phyloP scores from a whole-genome alignment of 768 basidiomycete genomes.

The Lyophyllum semitale region DNA sequence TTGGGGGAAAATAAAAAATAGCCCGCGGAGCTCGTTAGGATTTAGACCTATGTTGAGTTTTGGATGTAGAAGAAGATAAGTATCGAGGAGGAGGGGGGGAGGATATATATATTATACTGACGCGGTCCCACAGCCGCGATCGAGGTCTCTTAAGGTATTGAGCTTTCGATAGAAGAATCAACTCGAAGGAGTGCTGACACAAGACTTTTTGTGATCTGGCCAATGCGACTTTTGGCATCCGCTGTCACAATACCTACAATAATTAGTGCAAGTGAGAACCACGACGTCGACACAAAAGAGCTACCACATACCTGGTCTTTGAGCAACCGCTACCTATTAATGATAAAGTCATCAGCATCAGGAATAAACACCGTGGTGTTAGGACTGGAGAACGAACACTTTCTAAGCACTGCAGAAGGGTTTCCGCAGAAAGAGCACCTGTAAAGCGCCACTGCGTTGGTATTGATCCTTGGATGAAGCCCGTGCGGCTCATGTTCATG shows the following conservation, averaged over 20 bases:
- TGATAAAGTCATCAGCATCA: not conserved
- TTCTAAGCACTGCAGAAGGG: conserved; percentile 57
- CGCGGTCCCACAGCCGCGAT: too few species aligned
- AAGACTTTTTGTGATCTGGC: conserved; percentile 38
- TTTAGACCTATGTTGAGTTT: too few species aligned
- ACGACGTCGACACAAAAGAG: not conserved
- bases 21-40: too few species aligned
- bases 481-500: conserved; percentile 29
- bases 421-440: conserved; percentile 67
- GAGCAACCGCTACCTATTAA: conserved; percentile 24
- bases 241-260: conserved; percentile 44
- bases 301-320: conserved; percentile 22
- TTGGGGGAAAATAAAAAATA: too few species aligned
- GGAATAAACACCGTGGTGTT: not conserved
- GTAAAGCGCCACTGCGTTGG: conserved; percentile 53
- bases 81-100: too few species aligned
- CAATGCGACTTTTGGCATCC: conserved; percentile 41
- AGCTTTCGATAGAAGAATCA: not conserved
- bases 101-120: too few species aligned
- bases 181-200: conserved; percentile 9
- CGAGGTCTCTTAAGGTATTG: not conserved
- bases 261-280: not conserved
- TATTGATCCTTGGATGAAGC: conserved; percentile 46
- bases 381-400: conserved; percentile 35
- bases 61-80: too few species aligned